phyloP scores from a whole-genome alignment of 106 monocot genomes.

The Dioscorea alata region DNA sequence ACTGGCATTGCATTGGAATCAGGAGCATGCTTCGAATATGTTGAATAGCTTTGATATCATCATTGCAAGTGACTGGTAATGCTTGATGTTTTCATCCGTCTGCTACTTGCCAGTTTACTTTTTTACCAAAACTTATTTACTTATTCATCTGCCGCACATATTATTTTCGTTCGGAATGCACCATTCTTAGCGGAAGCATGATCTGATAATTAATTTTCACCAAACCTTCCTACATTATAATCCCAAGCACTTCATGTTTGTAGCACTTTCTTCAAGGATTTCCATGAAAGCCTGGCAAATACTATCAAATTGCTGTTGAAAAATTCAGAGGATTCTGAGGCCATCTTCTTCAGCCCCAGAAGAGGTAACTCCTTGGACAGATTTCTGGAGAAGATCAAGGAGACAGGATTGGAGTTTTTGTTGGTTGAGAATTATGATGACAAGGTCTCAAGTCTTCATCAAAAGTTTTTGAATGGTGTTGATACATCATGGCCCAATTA shows the following conservation, averaged over 20 bases:
- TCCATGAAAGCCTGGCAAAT: slow-evolving; percentile 69
- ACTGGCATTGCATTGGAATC: slow-evolving; percentile 77
- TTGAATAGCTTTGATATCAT: slow-evolving; percentile 73
- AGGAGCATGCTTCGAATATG: slow-evolving; percentile 36
- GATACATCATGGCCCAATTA: slow-evolving; percentile 74
- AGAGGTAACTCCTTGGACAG: slow-evolving; percentile 86
- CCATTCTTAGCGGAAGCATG: no score
- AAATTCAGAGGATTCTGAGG: slow-evolving; percentile 57
- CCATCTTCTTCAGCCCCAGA: slow-evolving; percentile 73
- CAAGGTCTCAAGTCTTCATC: slow-evolving; percentile 62
- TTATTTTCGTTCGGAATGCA: not conserved
- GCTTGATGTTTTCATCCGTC: not conserved
- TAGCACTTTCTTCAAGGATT: slow-evolving; percentile 97
- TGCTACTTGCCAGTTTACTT: not conserved
- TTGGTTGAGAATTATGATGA: slow-evolving; percentile 74
- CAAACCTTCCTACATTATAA: not conserved
- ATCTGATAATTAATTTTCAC: not conserved
- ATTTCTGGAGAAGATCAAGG: slow-evolving; percentile 48
- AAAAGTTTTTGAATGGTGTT: slow-evolving; percentile 41
- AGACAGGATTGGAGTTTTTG: slow-evolving; percentile 47
- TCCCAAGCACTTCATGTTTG: not conserved
- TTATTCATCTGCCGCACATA: not conserved
- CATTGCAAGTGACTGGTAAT: slow-evolving; percentile 97
- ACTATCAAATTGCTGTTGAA: slow-evolving; percentile 63
- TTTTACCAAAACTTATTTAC: not conserved